Evolutionary conservation across 208 protist genomes (phyloP).

Genomic region (Leishmania braziliensis): DNA sequence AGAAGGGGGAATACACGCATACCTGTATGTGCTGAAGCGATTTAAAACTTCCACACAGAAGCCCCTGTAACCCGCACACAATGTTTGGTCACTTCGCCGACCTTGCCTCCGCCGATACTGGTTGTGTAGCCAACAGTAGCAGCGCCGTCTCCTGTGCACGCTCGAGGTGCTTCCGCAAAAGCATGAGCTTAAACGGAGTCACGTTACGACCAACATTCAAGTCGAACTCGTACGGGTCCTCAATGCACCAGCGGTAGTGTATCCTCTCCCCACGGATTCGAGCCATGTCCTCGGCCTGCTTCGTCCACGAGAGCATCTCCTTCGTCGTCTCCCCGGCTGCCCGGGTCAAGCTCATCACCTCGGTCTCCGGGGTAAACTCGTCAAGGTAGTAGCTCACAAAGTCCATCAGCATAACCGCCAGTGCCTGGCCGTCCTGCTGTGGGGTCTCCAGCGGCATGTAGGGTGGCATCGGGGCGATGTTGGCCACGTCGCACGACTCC

Average conservation of each 20-base stretch:
- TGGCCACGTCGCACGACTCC: slow-evolving; percentile 48
- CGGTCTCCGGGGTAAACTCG: slow-evolving; percentile 64
- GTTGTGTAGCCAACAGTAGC: slow-evolving; percentile 32
- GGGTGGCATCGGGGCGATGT: slow-evolving; percentile 36
- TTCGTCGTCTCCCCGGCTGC: slow-evolving; percentile 48
- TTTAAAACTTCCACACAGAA: background rate
- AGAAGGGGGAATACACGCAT: background rate
- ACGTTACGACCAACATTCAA: slow-evolving; percentile 88
- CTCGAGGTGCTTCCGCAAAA: slow-evolving; percentile 74
- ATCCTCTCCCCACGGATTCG: slow-evolving; percentile 78
- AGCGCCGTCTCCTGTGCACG: slow-evolving; percentile 65
- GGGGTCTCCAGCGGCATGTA: slow-evolving; percentile 30
- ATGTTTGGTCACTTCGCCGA: background rate
- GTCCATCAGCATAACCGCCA: slow-evolving; percentile 74
- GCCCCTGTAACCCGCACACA: background rate
- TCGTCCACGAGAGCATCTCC: slow-evolving; percentile 78
- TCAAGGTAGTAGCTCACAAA: slow-evolving; percentile 80
- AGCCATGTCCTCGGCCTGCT: slow-evolving; percentile 71
- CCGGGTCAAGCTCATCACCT: slow-evolving; percentile 78
- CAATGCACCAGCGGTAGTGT: slow-evolving; percentile 89
- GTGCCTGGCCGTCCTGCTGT: slow-evolving; percentile 25
- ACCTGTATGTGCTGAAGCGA: too few species aligned
- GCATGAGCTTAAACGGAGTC: slow-evolving; percentile 82
- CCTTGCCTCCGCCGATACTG: background rate
- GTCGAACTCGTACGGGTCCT: slow-evolving; percentile 91